Evolutionary conservation across 2,329 filamentous ascomycete genomes (phyloP).

Genomic region (Taxawa tesnikishii): DNA sequence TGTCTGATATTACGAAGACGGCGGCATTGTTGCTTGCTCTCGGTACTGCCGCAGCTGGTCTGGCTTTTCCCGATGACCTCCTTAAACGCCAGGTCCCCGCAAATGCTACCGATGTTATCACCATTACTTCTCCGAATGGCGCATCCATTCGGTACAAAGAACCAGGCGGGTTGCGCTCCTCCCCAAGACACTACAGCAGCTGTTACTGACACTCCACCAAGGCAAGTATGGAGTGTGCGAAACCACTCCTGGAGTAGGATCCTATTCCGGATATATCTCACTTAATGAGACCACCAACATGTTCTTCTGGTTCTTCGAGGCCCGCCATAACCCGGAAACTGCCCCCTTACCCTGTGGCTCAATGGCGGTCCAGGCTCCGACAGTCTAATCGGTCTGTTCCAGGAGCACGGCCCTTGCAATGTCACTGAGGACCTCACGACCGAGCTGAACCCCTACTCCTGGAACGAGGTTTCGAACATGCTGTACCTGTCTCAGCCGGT

Average conservation of each 20-base stretch:
- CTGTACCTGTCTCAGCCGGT: constrained; percentile 50
- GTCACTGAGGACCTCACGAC: constrained; percentile 21
- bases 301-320: constrained; percentile 54
- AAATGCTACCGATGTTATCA: neutral
- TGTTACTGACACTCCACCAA: too few relatives aligned
- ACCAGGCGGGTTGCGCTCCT: constrained; percentile 17
- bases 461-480: constrained; percentile 47
- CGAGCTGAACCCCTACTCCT: constrained; percentile 42
- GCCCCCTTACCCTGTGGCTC: constrained; percentile 47
- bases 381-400: constrained; percentile 43
- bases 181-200: neutral
- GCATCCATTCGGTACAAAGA: constrained; percentile 39
- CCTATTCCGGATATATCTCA: constrained; percentile 29
- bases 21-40: too few relatives aligned
- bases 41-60: too few relatives aligned
- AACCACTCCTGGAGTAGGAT: constrained; percentile 38
- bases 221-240: constrained; percentile 35
- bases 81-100: neutral
- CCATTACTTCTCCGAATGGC: constrained; percentile 22
- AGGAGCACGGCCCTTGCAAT: constrained; percentile 28
- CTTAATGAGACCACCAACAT: constrained; percentile 20
- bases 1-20: too few relatives aligned
- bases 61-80: neutral
- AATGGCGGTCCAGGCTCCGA: constrained; percentile 48
- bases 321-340: constrained; percentile 42